Evolutionary conservation across 192 early-diverging fungal genomes (phyloP).

Genomic region (Allomyces macrogynus): DNA sequence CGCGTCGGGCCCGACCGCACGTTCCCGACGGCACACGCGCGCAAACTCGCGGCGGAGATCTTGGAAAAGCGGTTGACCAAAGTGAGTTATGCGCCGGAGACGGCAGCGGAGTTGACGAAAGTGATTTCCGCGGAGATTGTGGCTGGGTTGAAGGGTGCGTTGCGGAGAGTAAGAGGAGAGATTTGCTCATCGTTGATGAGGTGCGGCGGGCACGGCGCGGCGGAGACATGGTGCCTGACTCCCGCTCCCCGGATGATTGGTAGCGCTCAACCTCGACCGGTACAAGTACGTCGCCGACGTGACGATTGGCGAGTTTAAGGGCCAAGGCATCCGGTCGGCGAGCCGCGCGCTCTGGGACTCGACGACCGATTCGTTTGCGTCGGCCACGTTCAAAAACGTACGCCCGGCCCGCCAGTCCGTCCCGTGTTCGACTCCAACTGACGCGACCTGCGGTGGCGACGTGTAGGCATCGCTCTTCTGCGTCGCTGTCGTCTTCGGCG

Average conservation of each 20-base stretch:
- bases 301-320: constrained; percentile 34
- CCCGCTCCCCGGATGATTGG: too few relatives aligned
- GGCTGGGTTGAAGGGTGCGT: constrained; percentile 25
- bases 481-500: neutral
- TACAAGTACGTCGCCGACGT: constrained; percentile 39
- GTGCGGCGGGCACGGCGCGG: too few relatives aligned
- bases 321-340: constrained; percentile 32
- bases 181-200: too few relatives aligned
- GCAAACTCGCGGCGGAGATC: constrained; percentile 15
- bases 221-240: too few relatives aligned
- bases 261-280: constrained; percentile 31
- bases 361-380: constrained; percentile 26
- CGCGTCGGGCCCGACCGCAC: constrained; percentile 27
- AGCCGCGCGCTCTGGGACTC: constrained; percentile 31
- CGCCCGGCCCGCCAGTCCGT: neutral
- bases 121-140: constrained; percentile 32
- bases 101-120: constrained; percentile 18
- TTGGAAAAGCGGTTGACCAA: constrained; percentile 20
- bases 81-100: constrained; percentile 28
- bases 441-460: neutral
- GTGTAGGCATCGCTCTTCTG: constrained; percentile 1
- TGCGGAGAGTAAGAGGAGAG: too few relatives aligned
- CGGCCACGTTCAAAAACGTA: constrained; percentile 34
- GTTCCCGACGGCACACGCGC: constrained; percentile 18
- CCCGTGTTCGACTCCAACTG: too few relatives aligned